Evolutionary conservation across 352 stramenopile species (phyloP).

Genomic region (Phytopythium oedochilum): DNA sequence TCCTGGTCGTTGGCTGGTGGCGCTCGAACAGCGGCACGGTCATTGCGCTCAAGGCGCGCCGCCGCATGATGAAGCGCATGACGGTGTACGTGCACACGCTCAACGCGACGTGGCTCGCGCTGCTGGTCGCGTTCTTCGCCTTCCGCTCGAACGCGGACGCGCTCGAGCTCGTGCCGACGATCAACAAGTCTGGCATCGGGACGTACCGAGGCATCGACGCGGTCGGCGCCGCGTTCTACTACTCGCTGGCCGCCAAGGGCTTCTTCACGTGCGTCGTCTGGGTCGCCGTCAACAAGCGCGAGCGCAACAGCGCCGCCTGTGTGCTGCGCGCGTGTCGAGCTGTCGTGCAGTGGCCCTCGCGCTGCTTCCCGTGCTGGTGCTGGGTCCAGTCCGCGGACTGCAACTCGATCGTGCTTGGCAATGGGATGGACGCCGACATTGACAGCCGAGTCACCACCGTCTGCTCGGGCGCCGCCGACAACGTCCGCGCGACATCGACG

Average conservation of each 20-base stretch:
- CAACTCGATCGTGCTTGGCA: no score
- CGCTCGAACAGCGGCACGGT: constrained; percentile 73
- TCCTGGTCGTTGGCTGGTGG: constrained; percentile 69
- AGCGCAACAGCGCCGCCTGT: constrained; percentile 16
- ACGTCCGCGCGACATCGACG: not conserved
- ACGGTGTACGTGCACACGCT: constrained; percentile 65
- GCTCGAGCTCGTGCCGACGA: constrained; percentile 29
- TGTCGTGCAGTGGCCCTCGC: not conserved
- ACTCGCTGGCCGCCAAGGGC: constrained; percentile 52
- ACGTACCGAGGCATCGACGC: constrained; percentile 20
- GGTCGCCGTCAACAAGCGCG: constrained; percentile 57
- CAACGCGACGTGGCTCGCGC: constrained; percentile 56
- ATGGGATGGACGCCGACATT: not conserved
- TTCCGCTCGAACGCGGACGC: constrained; percentile 43
- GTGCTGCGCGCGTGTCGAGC: not conserved
- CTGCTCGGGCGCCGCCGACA: not conserved
- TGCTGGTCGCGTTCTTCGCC: constrained; percentile 56
- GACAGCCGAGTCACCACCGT: not conserved
- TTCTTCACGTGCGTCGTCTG: constrained; percentile 64
- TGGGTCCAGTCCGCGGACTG: no score
- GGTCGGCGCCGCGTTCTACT: constrained; percentile 50
- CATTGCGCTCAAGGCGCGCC: constrained; percentile 58
- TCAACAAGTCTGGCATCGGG: constrained; percentile 2
- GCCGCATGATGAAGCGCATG: constrained; percentile 75
- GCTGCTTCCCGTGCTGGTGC: not conserved